Evolutionary conservation across 2,329 filamentous ascomycete species (phyloP), one percentile per base, ranked within the genome.

Genomic region (Cytospora mali): DNA sequence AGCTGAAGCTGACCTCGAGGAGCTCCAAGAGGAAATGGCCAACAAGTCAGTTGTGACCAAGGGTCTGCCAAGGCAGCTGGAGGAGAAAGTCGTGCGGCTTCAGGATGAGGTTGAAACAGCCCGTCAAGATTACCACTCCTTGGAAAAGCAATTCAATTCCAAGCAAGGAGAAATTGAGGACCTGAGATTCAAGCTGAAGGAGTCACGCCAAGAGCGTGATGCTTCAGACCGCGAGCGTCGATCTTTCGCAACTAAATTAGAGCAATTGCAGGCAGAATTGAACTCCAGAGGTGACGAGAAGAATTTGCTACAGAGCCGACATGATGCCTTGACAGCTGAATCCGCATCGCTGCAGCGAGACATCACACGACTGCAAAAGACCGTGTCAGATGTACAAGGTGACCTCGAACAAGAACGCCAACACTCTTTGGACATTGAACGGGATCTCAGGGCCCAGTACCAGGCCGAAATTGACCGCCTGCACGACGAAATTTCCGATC

Each of bases 41-140:
- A 88, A 93, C 75, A 93, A 92, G 69, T 93, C 90, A 0, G 83
- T 92, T 42, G 86, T 86, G 58, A 90, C 89, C 14, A 92, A 90
- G 71, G 89, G 88, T 2, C 80, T 92, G 10, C 90, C 86, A 58
- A 84, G 89, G 33, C 90, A 93, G 74, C 82, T 92, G 21, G 89
- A 93, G 69, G 89, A 91, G 68, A 91, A 87, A 73, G 77, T 86
- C 10, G 77, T 80, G 57, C 85, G 86, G 33, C 76, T 93, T 11
- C 88, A 93, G 68, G 78, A 84, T 52, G 89, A 93, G 62, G 76
- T 92, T 6, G 84, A 85, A 62, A 76, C 76, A 64, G 77, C 81
- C 21, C 76, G 79, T 23, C 74, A 80, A 23, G 82, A 82, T 57
- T 81, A 80, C 58, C 75, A 77, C 16, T 73, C 75, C n/a, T 73